Percentiles rank a stretch among this genome's conserved stretches.
These are phyloP conservation scores for Orbilia oligospora DNA, from an alignment of 2,329 filamentous ascomycete genomes.

Conservation along the genomic window DNA sequence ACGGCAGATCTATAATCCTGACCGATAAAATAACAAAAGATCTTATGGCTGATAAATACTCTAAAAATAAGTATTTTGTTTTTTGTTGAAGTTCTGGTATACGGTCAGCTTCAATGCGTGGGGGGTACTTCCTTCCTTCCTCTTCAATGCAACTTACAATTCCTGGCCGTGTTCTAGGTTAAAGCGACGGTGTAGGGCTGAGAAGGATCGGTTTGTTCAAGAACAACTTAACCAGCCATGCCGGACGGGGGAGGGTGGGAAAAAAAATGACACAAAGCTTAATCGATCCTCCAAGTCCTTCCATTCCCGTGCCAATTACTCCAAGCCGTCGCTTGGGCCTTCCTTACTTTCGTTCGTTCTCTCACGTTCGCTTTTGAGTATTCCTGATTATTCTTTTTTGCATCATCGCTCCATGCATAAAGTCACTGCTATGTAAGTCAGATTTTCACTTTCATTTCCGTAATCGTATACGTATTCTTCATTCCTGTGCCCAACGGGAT, in stretches of 20 bases:
- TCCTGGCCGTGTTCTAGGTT: not conserved
- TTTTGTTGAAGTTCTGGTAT: not conserved
- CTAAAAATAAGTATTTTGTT: not conserved
- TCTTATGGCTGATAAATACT: not conserved
- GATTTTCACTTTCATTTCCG: not conserved
- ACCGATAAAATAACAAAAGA: not conserved
- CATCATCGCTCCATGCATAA: not conserved
- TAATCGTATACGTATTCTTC: no score
- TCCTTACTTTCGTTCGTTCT: constrained; percentile 19
- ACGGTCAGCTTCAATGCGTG: not conserved
- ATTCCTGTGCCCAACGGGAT: constrained; percentile 13
- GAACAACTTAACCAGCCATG: not conserved
- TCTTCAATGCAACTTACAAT: not conserved
- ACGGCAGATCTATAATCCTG: no score
- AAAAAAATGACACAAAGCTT: constrained; percentile 13
- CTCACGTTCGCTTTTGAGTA: not conserved
- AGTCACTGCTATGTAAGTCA: not conserved
- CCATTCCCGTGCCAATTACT: constrained; percentile 21
- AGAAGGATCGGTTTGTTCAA: not conserved
- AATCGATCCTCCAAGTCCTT: constrained; percentile 4
- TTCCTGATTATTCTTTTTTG: constrained; percentile 6
- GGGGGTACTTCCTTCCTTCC: not conserved
- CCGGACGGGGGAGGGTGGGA: not conserved
- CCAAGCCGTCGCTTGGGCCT: constrained; percentile 14
- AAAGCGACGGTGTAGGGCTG: constrained; percentile 3